phyloP scores from a whole-genome alignment of 495 filamentous ascomycete genomes.

The Aspergillus mulundensis region DNA sequence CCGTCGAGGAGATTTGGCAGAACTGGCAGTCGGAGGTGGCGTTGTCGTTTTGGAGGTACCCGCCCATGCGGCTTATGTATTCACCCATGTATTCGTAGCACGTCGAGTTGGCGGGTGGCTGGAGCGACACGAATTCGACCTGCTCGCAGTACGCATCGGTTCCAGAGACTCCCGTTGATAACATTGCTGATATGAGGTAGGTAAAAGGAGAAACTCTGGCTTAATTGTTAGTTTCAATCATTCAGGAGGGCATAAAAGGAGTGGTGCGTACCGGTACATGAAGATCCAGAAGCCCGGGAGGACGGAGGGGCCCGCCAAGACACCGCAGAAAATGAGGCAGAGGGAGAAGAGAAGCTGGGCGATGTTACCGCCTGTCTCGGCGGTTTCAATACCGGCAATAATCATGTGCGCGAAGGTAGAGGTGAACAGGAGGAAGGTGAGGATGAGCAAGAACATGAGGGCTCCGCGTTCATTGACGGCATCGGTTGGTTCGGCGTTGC shows the following conservation, averaged over 20 bases:
- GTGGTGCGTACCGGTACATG: no score
- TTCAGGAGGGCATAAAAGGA: no score
- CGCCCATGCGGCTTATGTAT: constrained; percentile 48
- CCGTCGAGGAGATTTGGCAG: constrained; percentile 58
- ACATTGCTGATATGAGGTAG: constrained; percentile 62
- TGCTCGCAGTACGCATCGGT: constrained; percentile 51
- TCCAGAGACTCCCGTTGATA: constrained; percentile 59
- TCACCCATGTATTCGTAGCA: constrained; percentile 54
- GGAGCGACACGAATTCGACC: constrained; percentile 55
- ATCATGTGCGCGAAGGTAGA: constrained; percentile 64
- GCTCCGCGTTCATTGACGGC: constrained; percentile 48
- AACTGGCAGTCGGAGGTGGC: constrained; percentile 55
- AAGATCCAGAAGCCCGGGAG: constrained; percentile 79
- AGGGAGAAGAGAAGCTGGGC: constrained; percentile 61
- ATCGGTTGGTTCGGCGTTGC: constrained; percentile 43
- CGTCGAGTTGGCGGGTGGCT: constrained; percentile 43
- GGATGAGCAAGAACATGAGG: constrained; percentile 55
- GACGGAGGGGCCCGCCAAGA: constrained; percentile 57
- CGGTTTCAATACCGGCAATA: constrained; percentile 59
- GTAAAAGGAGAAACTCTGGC: constrained; percentile 69
- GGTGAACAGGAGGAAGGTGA: constrained; percentile 54
- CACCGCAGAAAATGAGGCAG: constrained; percentile 59
- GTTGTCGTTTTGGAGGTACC: constrained; percentile 50
- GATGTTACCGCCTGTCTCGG: constrained; percentile 59
- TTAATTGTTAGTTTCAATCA: no score